Evolutionary conservation across 805 yeast genomes (phyloP).

Genomic region (Naumovozyma castellii): DNA sequence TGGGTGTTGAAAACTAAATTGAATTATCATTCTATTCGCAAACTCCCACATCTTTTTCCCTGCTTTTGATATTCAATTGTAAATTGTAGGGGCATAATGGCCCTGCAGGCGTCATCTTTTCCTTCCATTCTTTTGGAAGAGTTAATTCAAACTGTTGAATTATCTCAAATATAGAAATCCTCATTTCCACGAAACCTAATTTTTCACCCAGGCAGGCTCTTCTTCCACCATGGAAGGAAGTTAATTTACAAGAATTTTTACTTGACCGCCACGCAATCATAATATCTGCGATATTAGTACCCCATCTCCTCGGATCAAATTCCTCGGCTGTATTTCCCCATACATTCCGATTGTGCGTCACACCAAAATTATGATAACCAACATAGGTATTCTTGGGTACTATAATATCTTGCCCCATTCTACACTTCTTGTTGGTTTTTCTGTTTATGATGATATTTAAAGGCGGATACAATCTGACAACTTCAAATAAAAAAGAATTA

Average conservation of each 20-base stretch:
- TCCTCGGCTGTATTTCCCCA: conserved; percentile 40
- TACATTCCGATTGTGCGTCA: conserved; percentile 35
- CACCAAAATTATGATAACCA: conserved; percentile 46
- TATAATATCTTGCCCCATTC: conserved; percentile 34
- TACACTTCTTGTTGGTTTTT: conserved; percentile 31
- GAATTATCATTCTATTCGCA: too few species aligned
- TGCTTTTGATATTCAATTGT: conserved; percentile 20
- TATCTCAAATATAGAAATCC: conserved; percentile 32
- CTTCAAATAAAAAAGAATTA: conserved; percentile 54
- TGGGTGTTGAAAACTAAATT: too few species aligned
- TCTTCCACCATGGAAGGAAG: conserved; percentile 51
- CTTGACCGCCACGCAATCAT: conserved; percentile 33
- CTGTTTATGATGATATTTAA: conserved; percentile 48
- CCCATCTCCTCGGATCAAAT: conserved; percentile 48
- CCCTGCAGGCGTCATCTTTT: conserved; percentile 47
- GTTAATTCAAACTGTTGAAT: conserved; percentile 31
- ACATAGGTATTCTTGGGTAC: conserved; percentile 45
- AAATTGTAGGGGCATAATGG: conserved; percentile 43
- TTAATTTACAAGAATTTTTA: conserved; percentile 38
- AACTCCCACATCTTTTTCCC: too few species aligned
- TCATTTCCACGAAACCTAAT: conserved; percentile 41
- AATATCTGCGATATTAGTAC: conserved; percentile 32
- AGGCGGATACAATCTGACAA: conserved; percentile 46
- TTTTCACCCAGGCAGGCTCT: conserved; percentile 55
- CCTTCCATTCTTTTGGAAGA: conserved; percentile 38